Conservation (phyloP, 1,284 basidiomycete species). For the Exobasidium rhododendri region DNA sequence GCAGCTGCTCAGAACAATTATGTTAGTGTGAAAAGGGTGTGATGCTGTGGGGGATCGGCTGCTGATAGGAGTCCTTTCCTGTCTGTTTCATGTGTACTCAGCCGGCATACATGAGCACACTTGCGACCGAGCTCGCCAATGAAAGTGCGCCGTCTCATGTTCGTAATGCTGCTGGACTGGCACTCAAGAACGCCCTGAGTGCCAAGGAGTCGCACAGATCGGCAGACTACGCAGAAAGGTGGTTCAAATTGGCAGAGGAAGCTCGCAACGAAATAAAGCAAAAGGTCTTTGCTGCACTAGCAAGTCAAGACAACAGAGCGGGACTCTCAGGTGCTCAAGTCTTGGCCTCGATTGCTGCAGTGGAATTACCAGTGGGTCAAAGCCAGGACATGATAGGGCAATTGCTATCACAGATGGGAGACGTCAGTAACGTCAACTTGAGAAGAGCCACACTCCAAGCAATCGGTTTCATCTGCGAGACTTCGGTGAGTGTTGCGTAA, state of each 20-base stretch:
- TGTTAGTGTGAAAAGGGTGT: no score
- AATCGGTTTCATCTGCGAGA: slow-evolving; percentile 95
- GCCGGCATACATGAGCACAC: slow-evolving; percentile 25
- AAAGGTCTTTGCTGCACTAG: slow-evolving; percentile 76
- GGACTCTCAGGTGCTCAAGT: slow-evolving; percentile 88
- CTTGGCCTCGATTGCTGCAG: slow-evolving; percentile 85
- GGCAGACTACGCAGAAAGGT: slow-evolving; percentile 57
- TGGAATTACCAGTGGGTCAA: slow-evolving; percentile 80
- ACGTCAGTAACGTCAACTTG: slow-evolving; percentile 71
- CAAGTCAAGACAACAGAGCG: slow-evolving; percentile 69
- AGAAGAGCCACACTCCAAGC: slow-evolving; percentile 87
- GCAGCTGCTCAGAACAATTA: slow-evolving; percentile 49
- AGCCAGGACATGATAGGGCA: slow-evolving; percentile 89
- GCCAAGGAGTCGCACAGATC: slow-evolving; percentile 72
- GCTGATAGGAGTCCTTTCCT: not conserved
- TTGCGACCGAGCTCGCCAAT: slow-evolving; percentile 47
- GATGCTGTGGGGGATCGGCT: no score
- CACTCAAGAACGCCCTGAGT: slow-evolving; percentile 90
- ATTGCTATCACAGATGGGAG: slow-evolving; percentile 81
- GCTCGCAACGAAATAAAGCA: slow-evolving; percentile 82
- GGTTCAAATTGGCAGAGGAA: slow-evolving; percentile 71
- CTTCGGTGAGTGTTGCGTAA: slow-evolving; percentile 66
- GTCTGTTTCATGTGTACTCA: not conserved
- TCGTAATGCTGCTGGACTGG: slow-evolving; percentile 89
- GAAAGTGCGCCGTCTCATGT: slow-evolving; percentile 62